Conservation (phyloP, 805 yeast genomes). For the Wickerhamiella domercqiae region DNA sequence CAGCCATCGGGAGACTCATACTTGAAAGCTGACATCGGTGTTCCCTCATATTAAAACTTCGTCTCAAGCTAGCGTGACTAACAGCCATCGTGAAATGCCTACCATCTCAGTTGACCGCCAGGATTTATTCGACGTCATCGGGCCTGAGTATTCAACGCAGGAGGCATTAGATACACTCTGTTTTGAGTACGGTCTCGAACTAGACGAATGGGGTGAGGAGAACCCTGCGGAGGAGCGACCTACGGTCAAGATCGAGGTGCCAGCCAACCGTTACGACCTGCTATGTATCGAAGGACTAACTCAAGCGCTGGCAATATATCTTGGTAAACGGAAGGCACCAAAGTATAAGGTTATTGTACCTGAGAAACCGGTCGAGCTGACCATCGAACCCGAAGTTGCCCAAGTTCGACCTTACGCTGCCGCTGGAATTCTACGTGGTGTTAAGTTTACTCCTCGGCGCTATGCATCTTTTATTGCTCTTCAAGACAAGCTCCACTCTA, state of each 20-base stretch:
- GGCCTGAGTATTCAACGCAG: constrained; percentile 37
- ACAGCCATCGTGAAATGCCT: constrained; percentile 87
- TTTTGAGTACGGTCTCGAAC: constrained; percentile 93
- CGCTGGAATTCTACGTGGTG: constrained; percentile 79
- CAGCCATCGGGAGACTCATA: no score
- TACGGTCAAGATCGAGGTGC: constrained; percentile 91
- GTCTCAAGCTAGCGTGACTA: constrained; percentile 1
- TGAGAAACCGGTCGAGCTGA: constrained; percentile 45
- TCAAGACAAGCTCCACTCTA: constrained; percentile 91
- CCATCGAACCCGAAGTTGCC: constrained; percentile 60
- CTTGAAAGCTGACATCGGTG: no score
- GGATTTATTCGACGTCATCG: constrained; percentile 74
- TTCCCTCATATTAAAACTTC: no score
- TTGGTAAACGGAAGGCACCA: constrained; percentile 56
- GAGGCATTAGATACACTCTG: constrained; percentile 94
- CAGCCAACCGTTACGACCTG: constrained; percentile 97
- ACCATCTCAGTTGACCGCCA: constrained; percentile 90
- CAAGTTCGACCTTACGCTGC: constrained; percentile 84
- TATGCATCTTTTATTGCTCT: constrained; percentile 90
- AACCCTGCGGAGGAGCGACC: constrained; percentile 57
- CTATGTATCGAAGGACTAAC: constrained; percentile 97
- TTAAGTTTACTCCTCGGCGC: constrained; percentile 65
- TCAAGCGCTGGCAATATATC: constrained; percentile 79
- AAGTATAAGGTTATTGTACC: constrained; percentile 46
- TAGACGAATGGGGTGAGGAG: constrained; percentile 83